A percentile compares a stretch with the other conserved stretches of the same genome.
Evolutionary conservation across 2,329 filamentous ascomycete species (phyloP).

Genomic region (Simplicillium sp.): DNA sequence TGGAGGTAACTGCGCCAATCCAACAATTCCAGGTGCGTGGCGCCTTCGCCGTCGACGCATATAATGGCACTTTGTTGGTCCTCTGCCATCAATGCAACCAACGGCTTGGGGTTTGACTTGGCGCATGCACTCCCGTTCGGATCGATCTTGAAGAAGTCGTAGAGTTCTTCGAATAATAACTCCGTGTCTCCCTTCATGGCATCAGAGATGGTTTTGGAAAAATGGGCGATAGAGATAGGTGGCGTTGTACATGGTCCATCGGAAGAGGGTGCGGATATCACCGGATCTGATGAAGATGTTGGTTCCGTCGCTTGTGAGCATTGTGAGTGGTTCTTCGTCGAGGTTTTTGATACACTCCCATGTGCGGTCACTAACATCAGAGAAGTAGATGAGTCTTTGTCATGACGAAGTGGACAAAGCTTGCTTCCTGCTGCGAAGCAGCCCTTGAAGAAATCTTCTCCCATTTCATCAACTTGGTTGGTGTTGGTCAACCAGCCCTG

Average conservation of each 20-base stretch:
- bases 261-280: slow-evolving; percentile 16
- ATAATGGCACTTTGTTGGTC: slow-evolving; percentile 17
- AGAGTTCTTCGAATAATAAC: no score
- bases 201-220: no score
- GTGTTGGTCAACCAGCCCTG: slow-evolving; percentile 26
- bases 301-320: slow-evolving; percentile 10
- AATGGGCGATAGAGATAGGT: no score
- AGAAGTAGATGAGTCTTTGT: no score
- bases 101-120: no score
- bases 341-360: slow-evolving; percentile 18
- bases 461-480: slow-evolving; percentile 24
- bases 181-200: no score
- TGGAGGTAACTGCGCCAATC: slow-evolving; percentile 20
- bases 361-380: slow-evolving; percentile 22
- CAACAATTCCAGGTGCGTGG: slow-evolving; percentile 9
- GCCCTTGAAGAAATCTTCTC: slow-evolving; percentile 21
- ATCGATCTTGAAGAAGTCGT: no score
- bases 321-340: slow-evolving; percentile 15
- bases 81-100: background rate
- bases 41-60: slow-evolving; percentile 24
- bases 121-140: no score
- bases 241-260: no score
- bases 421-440: slow-evolving; percentile 29
- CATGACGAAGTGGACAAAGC: slow-evolving; percentile 16
- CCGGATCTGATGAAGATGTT: slow-evolving; percentile 18